Evolutionary conservation across 2,329 filamentous ascomycete genomes (phyloP), one percentile per base, ranked within the genome.

Genomic region (Trichoderma brevicompactum): DNA sequence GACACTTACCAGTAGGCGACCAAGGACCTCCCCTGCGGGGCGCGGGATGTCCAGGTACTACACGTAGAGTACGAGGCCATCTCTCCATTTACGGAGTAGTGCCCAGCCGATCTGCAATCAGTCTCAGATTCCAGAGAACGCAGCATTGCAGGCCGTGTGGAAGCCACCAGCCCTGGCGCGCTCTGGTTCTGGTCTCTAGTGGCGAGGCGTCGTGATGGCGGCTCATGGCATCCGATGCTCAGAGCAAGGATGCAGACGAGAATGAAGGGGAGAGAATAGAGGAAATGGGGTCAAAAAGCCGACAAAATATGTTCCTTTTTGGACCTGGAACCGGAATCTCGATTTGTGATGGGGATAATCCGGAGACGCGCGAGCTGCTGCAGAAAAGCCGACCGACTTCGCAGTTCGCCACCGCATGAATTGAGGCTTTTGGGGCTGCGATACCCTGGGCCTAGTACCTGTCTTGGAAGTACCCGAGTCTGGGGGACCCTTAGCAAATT

Each of bases 61-160:
- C 54, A 28, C 23, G 56, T 34, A 50, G 59, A 53, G 49, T 52
- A 53, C 63, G 40, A 59, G 52, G 28, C 49, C 41, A 23, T 55
- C 28, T 66, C 71, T 59, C 72, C 72, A 70, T 74, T 73, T 73
- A 70, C 48, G 59, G 49, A 62, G 59, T 54, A 62, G 59, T 28
- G 59, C 48, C 68, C 68, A 71, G 67, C 69, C 72, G 74, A 76
- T 76, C 74, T 76, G 72, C 74, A 74, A 52, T 71, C 73, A 73
- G 74, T 76, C 73, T 76, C 73, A 76, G 74, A 76, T 76, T 75
- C 70, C 61, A 62, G 58, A 41, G 60, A 44, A 40, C 58, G 61
- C 40, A 59, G 50, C 38, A 50, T n/a, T 23, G 32, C 43, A 28
- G 43, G 44, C 48, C 58, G 62, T 65, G 54, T 58, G 54, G 48